Base-by-base conservation (phyloP, 2,329 filamentous ascomycete genomes). In the Sphaerostilbella broomeana region DNA sequence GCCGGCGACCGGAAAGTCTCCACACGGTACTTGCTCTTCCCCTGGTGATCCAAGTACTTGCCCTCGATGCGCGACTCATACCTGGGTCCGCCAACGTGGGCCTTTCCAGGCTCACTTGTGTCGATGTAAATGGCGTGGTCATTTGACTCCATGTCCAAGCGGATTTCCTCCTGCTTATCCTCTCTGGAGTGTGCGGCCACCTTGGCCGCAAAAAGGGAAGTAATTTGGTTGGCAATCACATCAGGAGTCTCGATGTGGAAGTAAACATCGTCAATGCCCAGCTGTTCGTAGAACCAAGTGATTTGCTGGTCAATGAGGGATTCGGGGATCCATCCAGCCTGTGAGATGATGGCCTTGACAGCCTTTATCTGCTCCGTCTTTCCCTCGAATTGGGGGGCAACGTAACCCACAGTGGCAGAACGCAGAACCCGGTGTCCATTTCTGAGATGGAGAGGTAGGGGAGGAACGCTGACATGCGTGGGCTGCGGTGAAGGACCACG, bases 81-180 rank as follows among this genome's bases (percentile, higher is more conserved):
- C 44, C 82, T 77, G n/a, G 92, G 89, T 3, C 92, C 92, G 38
- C 75, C 69, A 16, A 85, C 69, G 32, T 81, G 75, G 43, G 81
- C 85, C 52, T 86, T 71, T 50, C 92, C 92, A 12, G 92, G 90
- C 57, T 83, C 84, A 63, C 89, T 95, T 40, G 92, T 98, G 61
- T 98, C 92, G 51, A 98, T 97, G 68, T 97, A 98, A 57, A 97
- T 94, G 44, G 92, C 92, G 58, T 97, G 92, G 60, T 97, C 92
- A 43, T 74, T 69, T 16, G 87, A 87, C 66, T 98, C 92, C 77
- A 95, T 95, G 60, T 97, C 90, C 28, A 98, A 70, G 47, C 89
- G 80, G 53, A 98, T 95, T 66, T 97, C 89, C 54, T 97, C 77
- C 51, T 83, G 82, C 72, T 94, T 94, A 66, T 97, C 90, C 61